A percentile compares a stretch with the other conserved stretches of the same genome.
These are phyloP conservation scores for Melaleuca quinquenervia DNA, from an alignment of 345 rosid genomes.

Conservation along the genomic window DNA sequence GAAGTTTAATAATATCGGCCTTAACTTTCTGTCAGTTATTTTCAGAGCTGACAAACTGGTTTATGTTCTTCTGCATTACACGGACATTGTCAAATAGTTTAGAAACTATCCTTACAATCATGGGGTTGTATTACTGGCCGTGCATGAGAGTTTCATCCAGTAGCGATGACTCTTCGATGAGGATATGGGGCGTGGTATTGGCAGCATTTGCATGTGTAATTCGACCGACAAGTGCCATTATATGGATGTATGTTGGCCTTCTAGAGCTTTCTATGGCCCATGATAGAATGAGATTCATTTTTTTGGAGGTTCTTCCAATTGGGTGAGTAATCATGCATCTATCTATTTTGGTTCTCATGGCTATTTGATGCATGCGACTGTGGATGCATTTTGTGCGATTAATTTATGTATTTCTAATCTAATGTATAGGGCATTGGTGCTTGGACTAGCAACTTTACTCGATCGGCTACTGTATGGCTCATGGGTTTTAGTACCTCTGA, in stretches of 20 bases:
- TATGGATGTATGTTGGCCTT: conserved; percentile 78
- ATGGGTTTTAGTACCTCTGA: conserved; percentile 82
- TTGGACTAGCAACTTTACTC: conserved; percentile 50
- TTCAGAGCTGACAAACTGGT: conserved; percentile 80
- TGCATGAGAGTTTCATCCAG: conserved; percentile 45
- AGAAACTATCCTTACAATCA: conserved; percentile 86
- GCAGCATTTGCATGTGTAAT: conserved; percentile 85
- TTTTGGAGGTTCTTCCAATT: conserved; percentile 55
- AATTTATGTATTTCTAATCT: neutral
- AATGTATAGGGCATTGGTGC: conserved; percentile 48
- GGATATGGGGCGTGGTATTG: conserved; percentile 64
- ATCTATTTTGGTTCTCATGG: neutral
- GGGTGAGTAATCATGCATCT: conserved; percentile 46
- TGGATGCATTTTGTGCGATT: neutral
- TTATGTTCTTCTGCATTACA: conserved; percentile 76
- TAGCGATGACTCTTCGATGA: conserved; percentile 24
- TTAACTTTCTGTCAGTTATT: conserved; percentile 57
- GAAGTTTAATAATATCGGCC: conserved; percentile 4
- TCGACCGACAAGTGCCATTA: conserved; percentile 85
- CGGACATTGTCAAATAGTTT: conserved; percentile 87
- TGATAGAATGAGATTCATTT: conserved; percentile 46
- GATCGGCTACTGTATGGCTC: conserved; percentile 75
- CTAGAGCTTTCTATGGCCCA: conserved; percentile 52
- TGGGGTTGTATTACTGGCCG: conserved; percentile 84
- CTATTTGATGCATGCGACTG: neutral